Evolutionary conservation across 2,329 filamentous ascomycete genomes (phyloP).

Genomic region (Penicillium freii): DNA sequence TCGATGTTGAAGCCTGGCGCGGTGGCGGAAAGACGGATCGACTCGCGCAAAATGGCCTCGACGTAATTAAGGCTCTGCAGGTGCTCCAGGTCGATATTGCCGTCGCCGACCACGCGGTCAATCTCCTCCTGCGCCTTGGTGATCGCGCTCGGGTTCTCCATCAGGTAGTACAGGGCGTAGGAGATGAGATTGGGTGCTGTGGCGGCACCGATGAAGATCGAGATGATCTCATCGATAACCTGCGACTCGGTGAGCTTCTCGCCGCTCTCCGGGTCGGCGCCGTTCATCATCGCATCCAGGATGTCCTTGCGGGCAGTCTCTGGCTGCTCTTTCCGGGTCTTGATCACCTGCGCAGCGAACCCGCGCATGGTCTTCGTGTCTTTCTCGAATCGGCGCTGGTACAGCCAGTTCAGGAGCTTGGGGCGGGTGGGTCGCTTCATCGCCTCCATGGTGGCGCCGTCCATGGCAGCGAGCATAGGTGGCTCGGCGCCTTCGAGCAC

Average conservation of each 20-base stretch:
- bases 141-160: conserved; percentile 60
- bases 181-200: conserved; percentile 67
- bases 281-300: conserved; percentile 58
- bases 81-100: conserved; percentile 50
- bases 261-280: conserved; percentile 60
- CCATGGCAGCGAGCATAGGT: conserved; percentile 54
- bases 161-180: conserved; percentile 61
- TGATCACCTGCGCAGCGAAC: conserved; percentile 55
- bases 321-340: conserved; percentile 53
- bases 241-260: conserved; percentile 56
- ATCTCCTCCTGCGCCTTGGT: conserved; percentile 64
- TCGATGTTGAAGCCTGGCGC: conserved; percentile 59
- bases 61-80: conserved; percentile 65
- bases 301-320: conserved; percentile 53
- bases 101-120: conserved; percentile 42
- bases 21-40: conserved; percentile 61
- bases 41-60: conserved; percentile 64
- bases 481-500: conserved; percentile 47
- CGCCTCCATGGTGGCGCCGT: conserved; percentile 55
- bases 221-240: conserved; percentile 65
- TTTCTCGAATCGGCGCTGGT: conserved; percentile 53
- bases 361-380: conserved; percentile 54
- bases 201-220: conserved; percentile 63
- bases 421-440: conserved; percentile 55
- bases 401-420: conserved; percentile 52